A percentile compares a stretch with the other conserved stretches of the same genome.
phyloP scores from a whole-genome alignment of 2,329 filamentous ascomycete genomes.

The Fusarium zealandicum region DNA sequence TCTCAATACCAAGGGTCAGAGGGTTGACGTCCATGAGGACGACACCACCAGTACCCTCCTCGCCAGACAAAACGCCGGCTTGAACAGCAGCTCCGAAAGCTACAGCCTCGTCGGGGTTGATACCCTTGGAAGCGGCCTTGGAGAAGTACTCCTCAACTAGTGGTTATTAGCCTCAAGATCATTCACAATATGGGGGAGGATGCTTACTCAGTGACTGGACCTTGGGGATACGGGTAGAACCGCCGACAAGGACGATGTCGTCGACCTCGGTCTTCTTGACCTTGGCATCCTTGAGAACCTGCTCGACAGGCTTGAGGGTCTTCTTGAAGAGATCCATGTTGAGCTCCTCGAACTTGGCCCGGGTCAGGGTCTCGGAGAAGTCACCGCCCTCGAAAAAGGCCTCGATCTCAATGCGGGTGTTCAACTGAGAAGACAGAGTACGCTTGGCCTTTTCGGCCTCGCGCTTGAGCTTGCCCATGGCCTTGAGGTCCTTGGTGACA shows the following conservation, averaged over 20 bases:
- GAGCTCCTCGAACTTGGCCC: slow-evolving; percentile 99
- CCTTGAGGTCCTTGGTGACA: slow-evolving; percentile 92
- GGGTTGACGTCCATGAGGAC: slow-evolving; percentile 99
- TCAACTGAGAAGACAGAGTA: slow-evolving; percentile 93
- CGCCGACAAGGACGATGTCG: slow-evolving; percentile 97
- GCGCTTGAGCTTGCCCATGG: slow-evolving; percentile 99
- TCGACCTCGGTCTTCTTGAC: slow-evolving; percentile 94
- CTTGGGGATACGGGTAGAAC: slow-evolving; percentile 99
- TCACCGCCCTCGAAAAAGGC: slow-evolving; percentile 96
- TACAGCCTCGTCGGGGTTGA: slow-evolving; percentile 99
- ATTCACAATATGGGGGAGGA: no score
- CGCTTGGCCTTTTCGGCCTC: slow-evolving; percentile 99
- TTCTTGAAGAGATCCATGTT: slow-evolving; percentile 99
- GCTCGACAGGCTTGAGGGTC: slow-evolving; percentile 97
- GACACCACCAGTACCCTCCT: slow-evolving; percentile 79
- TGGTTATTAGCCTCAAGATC: no score
- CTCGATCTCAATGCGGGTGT: slow-evolving; percentile 94
- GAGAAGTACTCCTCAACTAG: slow-evolving; percentile 87
- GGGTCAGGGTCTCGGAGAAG: slow-evolving; percentile 97
- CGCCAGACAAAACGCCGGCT: slow-evolving; percentile 91
- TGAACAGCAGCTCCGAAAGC: slow-evolving; percentile 97
- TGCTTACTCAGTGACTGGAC: slow-evolving; percentile 74
- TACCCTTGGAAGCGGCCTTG: slow-evolving; percentile 99
- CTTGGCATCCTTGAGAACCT: slow-evolving; percentile 98
- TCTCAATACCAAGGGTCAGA: slow-evolving; percentile 95